These are phyloP conservation scores for Penicillium paneum DNA, from an alignment of 2,329 filamentous ascomycete genomes.

Conservation along the genomic window DNA sequence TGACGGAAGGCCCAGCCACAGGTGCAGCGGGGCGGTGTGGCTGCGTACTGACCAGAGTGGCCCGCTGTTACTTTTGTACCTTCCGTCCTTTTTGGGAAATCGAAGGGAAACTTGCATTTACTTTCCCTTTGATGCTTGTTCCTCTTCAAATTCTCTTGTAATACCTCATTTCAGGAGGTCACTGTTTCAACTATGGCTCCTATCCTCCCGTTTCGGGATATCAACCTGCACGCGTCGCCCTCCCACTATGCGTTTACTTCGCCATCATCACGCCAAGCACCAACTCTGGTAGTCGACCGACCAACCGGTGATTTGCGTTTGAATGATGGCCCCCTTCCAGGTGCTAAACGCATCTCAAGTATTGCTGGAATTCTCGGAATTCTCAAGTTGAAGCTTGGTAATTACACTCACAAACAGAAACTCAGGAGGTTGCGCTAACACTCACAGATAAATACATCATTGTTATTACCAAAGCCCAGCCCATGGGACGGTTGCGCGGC, in stretches of 20 bases:
- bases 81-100: conserved; percentile 13
- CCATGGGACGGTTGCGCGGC: conserved; percentile 85
- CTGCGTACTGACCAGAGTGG: conserved; percentile 18
- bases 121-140: conserved; percentile 4
- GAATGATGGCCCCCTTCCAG: conserved; percentile 71
- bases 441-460: conserved; percentile 85
- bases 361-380: conserved; percentile 93
- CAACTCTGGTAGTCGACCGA: conserved; percentile 82
- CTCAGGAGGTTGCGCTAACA: conserved; percentile 16
- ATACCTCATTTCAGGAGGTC: conserved; percentile 1
- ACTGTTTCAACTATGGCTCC: conserved; percentile 40
- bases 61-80: conserved; percentile 11
- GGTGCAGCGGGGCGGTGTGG: conserved; percentile 26
- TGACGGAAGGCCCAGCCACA: conserved; percentile 39
- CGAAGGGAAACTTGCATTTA: background rate
- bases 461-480: conserved; percentile 89
- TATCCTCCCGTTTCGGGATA: conserved; percentile 79
- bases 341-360: conserved; percentile 82
- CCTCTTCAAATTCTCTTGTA: conserved; percentile 3
- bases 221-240: conserved; percentile 89
- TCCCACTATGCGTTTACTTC: conserved; percentile 96
- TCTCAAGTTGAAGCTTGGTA: conserved; percentile 89
- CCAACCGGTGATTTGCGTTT: conserved; percentile 88
- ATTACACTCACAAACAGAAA: conserved; percentile 19
- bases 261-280: conserved; percentile 84